Evolutionary conservation across 768 basidiomycete species (phyloP), one percentile per base, ranked within the genome.

Genomic region (Naganishia antarctica): DNA sequence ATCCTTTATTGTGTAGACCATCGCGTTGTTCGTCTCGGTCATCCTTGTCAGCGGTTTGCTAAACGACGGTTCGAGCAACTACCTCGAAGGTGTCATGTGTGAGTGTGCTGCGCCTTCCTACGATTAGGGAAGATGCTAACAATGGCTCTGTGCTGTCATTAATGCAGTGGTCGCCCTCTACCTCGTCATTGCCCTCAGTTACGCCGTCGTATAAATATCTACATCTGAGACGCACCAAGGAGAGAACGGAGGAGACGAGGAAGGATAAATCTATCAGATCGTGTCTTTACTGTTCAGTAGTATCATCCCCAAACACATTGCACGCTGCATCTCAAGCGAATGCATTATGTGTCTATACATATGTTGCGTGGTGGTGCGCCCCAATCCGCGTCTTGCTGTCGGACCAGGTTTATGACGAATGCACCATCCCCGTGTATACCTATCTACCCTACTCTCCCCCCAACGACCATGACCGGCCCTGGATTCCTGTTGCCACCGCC

Each of bases 31-130:
- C 75, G 87, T 89, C 15, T 90, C 91, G 5, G 89, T 94, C 26
- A 77, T 94, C 61, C 84, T 96, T 29, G 89, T 90, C 66, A 91
- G 91, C 78, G 84, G 90, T 7, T 43, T 59, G 31, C 18, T 29
- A 16, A 43, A 58, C 21, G 57, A 66, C 67, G 91, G 91, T 47
- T 87, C 86, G 71, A 87, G 88, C 16, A 92, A 93, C 72, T 92
- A 90, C 73, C 88, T 94, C 86, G 91, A 93, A 79, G 92, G 92
- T 34, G 74, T 90, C 45, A 88, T 92, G 71, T 68, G 89, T 79
- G 60, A 45, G 73, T 72, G n/a, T n/a, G n/a, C n/a, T n/a, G n/a
- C 25, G 18, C n/a, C 2, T 21, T 66, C 28, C 31, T 23, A 28
- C 29, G 13, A n/a, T 15, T 23, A 8, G 31, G 18, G 21, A n/a